Evolutionary conservation across 225 moss, liverwort and hornwort species (phyloP).

Genomic region (Lunularia cruciata): DNA sequence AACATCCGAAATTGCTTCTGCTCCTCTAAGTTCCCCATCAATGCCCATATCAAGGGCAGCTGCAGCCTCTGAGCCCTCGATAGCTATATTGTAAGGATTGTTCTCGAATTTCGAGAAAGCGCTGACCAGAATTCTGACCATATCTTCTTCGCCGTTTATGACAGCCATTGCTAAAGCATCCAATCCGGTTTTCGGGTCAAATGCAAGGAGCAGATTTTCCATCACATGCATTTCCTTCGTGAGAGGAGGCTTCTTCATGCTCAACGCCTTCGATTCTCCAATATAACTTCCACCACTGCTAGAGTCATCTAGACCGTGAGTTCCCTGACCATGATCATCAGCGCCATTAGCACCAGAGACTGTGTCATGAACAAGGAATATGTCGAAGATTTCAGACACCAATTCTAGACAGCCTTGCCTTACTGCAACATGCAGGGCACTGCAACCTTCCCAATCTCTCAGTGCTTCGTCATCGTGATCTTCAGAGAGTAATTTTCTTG

Average conservation of each 20-base stretch:
- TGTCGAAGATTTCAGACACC: neutral
- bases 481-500: neutral
- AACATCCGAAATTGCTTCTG: neutral
- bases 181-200: conserved; percentile 36
- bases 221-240: neutral
- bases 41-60: neutral
- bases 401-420: neutral
- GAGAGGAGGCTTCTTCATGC: neutral
- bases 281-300: too few species aligned
- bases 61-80: neutral
- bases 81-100: conserved; percentile 3
- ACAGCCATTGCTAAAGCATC: conserved; percentile 33
- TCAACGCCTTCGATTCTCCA: too few species aligned
- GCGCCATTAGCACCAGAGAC: too few species aligned
- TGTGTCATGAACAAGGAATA: neutral
- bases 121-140: conserved; percentile 18
- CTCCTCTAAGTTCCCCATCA: neutral
- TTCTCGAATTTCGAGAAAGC: neutral
- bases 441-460: conserved; percentile 17
- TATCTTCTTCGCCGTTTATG: conserved; percentile 34
- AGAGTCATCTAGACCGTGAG: neutral
- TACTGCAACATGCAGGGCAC: conserved; percentile 14
- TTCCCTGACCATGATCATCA: neutral
- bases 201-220: conserved; percentile 29
- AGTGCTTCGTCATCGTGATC: neutral